These are phyloP conservation scores for Pseudohyphozyma bogoriensis DNA, from an alignment of 768 basidiomycete species.

Conservation along the genomic window DNA sequence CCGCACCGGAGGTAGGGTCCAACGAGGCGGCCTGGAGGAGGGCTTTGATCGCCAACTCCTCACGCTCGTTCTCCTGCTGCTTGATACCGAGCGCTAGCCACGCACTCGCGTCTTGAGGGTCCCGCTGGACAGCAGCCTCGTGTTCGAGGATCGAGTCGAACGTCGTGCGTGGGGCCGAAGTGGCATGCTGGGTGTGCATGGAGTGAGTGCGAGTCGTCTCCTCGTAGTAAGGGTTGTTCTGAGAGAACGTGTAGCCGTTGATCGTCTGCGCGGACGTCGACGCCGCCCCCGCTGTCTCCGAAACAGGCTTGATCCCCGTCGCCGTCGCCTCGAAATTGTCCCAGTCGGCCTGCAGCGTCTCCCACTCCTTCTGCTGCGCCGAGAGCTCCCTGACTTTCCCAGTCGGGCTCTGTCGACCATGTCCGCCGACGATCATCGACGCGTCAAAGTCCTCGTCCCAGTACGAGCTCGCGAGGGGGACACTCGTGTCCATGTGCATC, in stretches of 20 bases:
- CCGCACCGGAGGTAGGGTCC: slow-evolving; percentile 55
- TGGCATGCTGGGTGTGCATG: slow-evolving; percentile 11
- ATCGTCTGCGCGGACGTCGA: slow-evolving; percentile 1
- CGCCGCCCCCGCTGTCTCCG: slow-evolving; percentile 9
- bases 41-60: slow-evolving; percentile 77
- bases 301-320: slow-evolving; percentile 52
- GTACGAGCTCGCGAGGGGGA: slow-evolving; percentile 24
- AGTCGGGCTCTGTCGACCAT: not conserved
- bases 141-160: slow-evolving; percentile 71
- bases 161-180: not conserved
- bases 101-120: slow-evolving; percentile 56
- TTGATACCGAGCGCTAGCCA: slow-evolving; percentile 93
- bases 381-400: not conserved
- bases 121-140: slow-evolving; percentile 76
- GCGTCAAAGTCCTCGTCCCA: slow-evolving; percentile 35
- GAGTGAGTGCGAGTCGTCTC: slow-evolving; percentile 15
- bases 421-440: slow-evolving; percentile 27
- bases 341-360: slow-evolving; percentile 63
- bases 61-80: slow-evolving; percentile 96
- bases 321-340: slow-evolving; percentile 68
- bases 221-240: slow-evolving; percentile 27
- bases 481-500: slow-evolving; percentile 17
- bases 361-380: slow-evolving; percentile 47
- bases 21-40: slow-evolving; percentile 69
- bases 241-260: slow-evolving; percentile 21